These are phyloP conservation scores for Inga leiocalycina DNA, from an alignment of 306 rosid species.

Conservation along the genomic window DNA sequence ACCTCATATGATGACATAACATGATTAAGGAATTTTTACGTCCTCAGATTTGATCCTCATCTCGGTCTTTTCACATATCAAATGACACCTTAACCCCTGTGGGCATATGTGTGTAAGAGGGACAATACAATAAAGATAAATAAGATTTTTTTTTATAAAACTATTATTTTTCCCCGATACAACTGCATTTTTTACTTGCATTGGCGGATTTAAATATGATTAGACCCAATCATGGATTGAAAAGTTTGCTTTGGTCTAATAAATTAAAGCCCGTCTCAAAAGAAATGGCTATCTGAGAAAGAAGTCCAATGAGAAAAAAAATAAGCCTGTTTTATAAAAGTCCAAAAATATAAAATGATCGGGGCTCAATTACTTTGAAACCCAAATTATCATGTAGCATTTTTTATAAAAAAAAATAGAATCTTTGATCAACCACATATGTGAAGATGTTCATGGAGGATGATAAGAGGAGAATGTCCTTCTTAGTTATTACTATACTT, in stretches of 20 bases:
- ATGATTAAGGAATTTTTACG: not conserved
- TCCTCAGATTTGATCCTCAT: not conserved
- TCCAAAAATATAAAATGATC: not conserved
- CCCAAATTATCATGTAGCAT: not conserved
- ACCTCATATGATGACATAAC: not conserved
- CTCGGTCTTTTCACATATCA: not conserved
- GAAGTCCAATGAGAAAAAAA: not conserved
- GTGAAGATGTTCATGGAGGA: too few species aligned
- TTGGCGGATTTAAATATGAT: not conserved
- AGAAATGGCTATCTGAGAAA: not conserved
- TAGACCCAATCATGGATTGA: not conserved
- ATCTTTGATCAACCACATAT: too few species aligned
- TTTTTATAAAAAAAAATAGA: too few species aligned
- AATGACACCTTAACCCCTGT: not conserved
- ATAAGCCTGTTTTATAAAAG: not conserved
- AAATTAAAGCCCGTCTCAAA: not conserved
- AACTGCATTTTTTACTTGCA: not conserved
- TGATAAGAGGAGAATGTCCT: too few species aligned
- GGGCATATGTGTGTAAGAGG: not conserved
- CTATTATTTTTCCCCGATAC: not conserved
- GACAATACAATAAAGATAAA: not conserved
- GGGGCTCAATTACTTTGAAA: not conserved
- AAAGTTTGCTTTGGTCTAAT: not conserved
- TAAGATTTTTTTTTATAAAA: not conserved
- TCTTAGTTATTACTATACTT: too few species aligned